Percentiles rank a stretch among this genome's conserved stretches.
These are phyloP conservation scores for Lagerstroemia speciosa DNA, from an alignment of 345 rosid genomes.

Conservation along the genomic window DNA sequence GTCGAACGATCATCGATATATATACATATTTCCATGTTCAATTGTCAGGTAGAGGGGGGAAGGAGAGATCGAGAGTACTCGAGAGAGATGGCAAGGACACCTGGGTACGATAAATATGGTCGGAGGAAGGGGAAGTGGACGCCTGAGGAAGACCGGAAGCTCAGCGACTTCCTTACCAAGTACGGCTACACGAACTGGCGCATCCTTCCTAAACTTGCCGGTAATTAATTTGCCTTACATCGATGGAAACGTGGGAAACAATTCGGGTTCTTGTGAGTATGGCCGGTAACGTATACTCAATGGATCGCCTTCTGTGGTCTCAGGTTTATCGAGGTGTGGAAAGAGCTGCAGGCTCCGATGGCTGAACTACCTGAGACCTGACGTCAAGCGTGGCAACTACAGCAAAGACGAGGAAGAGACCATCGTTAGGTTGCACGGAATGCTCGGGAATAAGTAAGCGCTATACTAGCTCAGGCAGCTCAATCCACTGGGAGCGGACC, in stretches of 20 bases:
- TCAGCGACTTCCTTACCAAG: conserved; percentile 34
- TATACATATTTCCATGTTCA: too few relatives aligned
- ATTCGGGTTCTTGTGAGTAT: not conserved
- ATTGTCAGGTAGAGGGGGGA: not conserved
- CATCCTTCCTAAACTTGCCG: conserved; percentile 52
- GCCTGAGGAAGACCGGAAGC: conserved; percentile 48
- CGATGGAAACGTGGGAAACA: not conserved
- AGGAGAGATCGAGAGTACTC: too few relatives aligned
- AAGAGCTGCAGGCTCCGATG: conserved; percentile 60
- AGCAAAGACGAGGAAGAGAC: conserved; percentile 43
- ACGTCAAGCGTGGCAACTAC: conserved; percentile 48
- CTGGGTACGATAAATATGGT: conserved; percentile 32
- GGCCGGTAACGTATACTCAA: conserved; percentile 4
- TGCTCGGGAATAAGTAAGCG: conserved; percentile 39
- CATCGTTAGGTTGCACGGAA: conserved; percentile 27
- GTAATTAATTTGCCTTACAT: conserved; percentile 13
- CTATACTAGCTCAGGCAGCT: not conserved
- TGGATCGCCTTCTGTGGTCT: not conserved
- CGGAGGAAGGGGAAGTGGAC: conserved; percentile 55
- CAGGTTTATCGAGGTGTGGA: conserved; percentile 53
- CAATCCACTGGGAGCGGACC: not conserved
- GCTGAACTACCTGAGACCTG: conserved; percentile 53
- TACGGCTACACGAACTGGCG: conserved; percentile 63
- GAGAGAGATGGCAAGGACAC: conserved; percentile 42
- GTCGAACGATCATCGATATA: not conserved